Base-by-base conservation (phyloP, 2,329 filamentous ascomycete genomes). In the Biscogniauxia marginata region DNA sequence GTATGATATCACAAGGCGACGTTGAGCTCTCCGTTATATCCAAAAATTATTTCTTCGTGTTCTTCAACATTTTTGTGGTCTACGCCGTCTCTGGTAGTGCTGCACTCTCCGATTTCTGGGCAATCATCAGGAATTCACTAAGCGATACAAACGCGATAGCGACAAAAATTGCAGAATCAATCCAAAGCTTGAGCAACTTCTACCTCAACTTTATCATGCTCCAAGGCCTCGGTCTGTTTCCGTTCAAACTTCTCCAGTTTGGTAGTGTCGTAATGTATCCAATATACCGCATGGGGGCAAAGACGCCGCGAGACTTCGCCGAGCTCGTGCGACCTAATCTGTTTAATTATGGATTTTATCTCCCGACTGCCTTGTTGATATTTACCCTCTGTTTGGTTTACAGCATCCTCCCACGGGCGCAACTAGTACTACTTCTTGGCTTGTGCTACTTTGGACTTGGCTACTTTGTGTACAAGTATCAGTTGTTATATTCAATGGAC, bases 31-130 rank as follows among this genome's bases (percentile, higher is more conserved):
- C 95, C 0, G 82, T 96, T 46, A 93, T 99, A 63, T 96, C 91
- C 53, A 99, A 99, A 77, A 99, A 98, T 74, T 99, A 98, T 76
- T 96, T 98, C 80, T 99, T 99, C 71, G 93, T 90, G 8, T 99
- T 99, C 74, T 98, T 99, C 84, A 99, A 99, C 75, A 91, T 98
- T 55, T 99, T 99, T 75, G 84, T 98, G 50, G 85, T 98, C 46
- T 97, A 98, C 71, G 96, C 93, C 1, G 83, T 95, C 22, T 90
- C 96, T 47, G 90, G 89, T 53, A 91, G 92, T 4, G 91, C 85
- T 1, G 68, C 68, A 18, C 62, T 90, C 74, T 85, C 88, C 43
- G 85, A 87, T 53, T 90, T 96, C 68, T 86, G 86, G 73, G 79
- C 80, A 30, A 83, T 89, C 52, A 79, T 98, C 48, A 85, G 85